Evolutionary conservation across 1,139 yeast genomes (phyloP).

Genomic region (Hyphopichia burtonii): DNA sequence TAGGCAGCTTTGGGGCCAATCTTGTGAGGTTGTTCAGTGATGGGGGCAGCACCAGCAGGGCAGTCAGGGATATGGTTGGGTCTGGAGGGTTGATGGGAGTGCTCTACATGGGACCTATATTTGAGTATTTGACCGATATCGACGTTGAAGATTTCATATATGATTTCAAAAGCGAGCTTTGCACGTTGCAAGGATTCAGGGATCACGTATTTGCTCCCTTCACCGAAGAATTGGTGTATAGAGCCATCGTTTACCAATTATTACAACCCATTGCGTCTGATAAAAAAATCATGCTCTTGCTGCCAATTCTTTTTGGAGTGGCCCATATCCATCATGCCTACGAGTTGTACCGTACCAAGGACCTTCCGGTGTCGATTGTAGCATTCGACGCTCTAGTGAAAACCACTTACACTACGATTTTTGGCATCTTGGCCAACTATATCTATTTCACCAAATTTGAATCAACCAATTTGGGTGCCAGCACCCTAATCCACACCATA

Average conservation of each 20-base stretch:
- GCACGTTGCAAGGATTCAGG: slow-evolving; percentile 53
- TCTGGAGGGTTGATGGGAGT: slow-evolving; percentile 26
- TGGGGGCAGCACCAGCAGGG: too few species aligned
- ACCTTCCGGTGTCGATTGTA: slow-evolving; percentile 30
- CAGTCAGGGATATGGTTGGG: background rate
- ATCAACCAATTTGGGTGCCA: slow-evolving; percentile 53
- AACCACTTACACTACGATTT: slow-evolving; percentile 67
- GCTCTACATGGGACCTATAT: slow-evolving; percentile 61
- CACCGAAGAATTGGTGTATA: slow-evolving; percentile 82
- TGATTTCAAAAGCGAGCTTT: slow-evolving; percentile 22
- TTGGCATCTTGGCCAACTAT: slow-evolving; percentile 74
- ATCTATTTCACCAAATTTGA: slow-evolving; percentile 44
- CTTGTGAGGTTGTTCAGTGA: background rate
- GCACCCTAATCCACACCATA: slow-evolving; percentile 62
- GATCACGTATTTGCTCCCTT: slow-evolving; percentile 78
- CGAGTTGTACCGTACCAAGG: slow-evolving; percentile 39
- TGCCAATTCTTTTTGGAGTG: slow-evolving; percentile 81
- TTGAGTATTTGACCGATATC: slow-evolving; percentile 29
- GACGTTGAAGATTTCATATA: slow-evolving; percentile 8
- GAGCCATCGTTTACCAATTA: slow-evolving; percentile 57
- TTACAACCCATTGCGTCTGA: slow-evolving; percentile 26
- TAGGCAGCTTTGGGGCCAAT: background rate
- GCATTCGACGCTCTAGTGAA: slow-evolving; percentile 53
- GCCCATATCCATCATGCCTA: slow-evolving; percentile 89
- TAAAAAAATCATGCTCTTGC: slow-evolving; percentile 29